Evolutionary conservation across 2,329 filamentous ascomycete genomes (phyloP).

Genomic region (Gremmenia infestans): DNA sequence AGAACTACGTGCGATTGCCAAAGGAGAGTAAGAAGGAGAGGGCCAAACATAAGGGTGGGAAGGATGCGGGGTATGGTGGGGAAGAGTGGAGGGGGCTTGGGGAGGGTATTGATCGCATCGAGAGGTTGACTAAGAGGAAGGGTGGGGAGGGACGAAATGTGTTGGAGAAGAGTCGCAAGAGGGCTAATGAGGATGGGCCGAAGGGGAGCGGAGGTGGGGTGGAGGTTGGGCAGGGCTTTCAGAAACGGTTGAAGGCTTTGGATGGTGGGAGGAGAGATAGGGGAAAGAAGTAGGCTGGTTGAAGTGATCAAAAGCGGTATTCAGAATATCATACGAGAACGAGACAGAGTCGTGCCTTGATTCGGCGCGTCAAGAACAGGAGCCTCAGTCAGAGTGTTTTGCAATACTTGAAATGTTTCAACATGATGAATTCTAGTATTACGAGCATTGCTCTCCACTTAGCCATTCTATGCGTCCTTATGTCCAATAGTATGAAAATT

Average conservation of each 20-base stretch:
- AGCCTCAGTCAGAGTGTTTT: too few relatives aligned
- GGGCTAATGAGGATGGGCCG: slow-evolving; percentile 68
- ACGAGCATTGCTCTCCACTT: too few relatives aligned
- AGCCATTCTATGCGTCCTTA: background rate
- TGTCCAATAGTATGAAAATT: slow-evolving; percentile 23
- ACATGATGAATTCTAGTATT: too few relatives aligned
- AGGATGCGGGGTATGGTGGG: slow-evolving; percentile 67
- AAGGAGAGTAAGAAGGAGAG: slow-evolving; percentile 84
- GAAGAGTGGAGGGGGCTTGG: slow-evolving; percentile 89
- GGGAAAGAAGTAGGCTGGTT: slow-evolving; percentile 19
- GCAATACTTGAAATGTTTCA: too few relatives aligned
- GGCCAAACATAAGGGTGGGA: slow-evolving; percentile 52
- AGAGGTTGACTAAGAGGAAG: slow-evolving; percentile 71
- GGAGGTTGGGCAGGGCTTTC: slow-evolving; percentile 69
- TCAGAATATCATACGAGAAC: too few relatives aligned
- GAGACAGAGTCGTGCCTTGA: background rate
- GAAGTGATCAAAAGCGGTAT: background rate
- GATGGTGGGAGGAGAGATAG: slow-evolving; percentile 37
- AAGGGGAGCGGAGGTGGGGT: slow-evolving; percentile 52
- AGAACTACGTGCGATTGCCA: slow-evolving; percentile 83
- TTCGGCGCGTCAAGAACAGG: too few relatives aligned
- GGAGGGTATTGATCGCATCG: slow-evolving; percentile 81
- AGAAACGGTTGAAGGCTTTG: slow-evolving; percentile 59
- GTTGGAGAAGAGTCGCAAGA: slow-evolving; percentile 84
- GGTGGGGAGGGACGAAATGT: slow-evolving; percentile 45